phyloP scores from a whole-genome alignment of 441 rosid species.

The Melastoma candidum region DNA sequence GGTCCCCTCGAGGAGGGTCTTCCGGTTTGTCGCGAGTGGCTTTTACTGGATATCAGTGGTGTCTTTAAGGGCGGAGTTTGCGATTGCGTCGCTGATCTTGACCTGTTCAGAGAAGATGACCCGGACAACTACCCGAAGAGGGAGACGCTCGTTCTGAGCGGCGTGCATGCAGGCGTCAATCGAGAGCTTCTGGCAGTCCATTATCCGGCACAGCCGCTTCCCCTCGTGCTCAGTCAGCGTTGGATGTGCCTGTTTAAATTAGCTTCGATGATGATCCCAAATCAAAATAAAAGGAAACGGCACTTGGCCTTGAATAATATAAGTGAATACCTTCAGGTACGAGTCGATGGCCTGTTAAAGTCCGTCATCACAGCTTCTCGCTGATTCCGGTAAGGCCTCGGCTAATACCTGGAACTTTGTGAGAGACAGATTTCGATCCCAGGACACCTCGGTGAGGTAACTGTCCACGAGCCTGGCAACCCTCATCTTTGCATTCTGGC shows the following conservation, averaged over 20 bases:
- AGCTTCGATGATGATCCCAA: neutral
- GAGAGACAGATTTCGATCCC: slow-evolving; percentile 69
- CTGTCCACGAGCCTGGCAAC: slow-evolving; percentile 92
- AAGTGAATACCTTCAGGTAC: slow-evolving; percentile 65
- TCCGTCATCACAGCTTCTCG: slow-evolving; percentile 86
- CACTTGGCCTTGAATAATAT: neutral
- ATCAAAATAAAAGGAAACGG: neutral
- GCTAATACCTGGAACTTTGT: slow-evolving; percentile 92
- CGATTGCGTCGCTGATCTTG: slow-evolving; percentile 73
- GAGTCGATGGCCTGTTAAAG: slow-evolving; percentile 89
- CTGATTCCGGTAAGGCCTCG: slow-evolving; percentile 88
- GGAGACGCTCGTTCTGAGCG: slow-evolving; percentile 90
- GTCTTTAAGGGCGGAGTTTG: slow-evolving; percentile 54
- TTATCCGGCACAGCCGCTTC: slow-evolving; percentile 81
- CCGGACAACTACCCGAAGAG: slow-evolving; percentile 79
- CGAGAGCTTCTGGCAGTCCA: slow-evolving; percentile 96
- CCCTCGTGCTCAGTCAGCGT: slow-evolving; percentile 88
- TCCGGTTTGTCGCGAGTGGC: slow-evolving; percentile 62
- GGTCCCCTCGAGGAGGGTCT: slow-evolving; percentile 75
- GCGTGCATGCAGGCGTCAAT: slow-evolving; percentile 96
- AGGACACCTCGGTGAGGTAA: slow-evolving; percentile 82
- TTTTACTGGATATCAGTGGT: slow-evolving; percentile 50
- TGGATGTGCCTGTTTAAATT: slow-evolving; percentile 73
- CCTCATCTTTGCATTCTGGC: slow-evolving; percentile 73
- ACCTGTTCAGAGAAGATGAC: slow-evolving; percentile 95